These are phyloP conservation scores for Globisporangium cylindrosporum DNA, from an alignment of 352 stramenopile species.

Conservation along the genomic window DNA sequence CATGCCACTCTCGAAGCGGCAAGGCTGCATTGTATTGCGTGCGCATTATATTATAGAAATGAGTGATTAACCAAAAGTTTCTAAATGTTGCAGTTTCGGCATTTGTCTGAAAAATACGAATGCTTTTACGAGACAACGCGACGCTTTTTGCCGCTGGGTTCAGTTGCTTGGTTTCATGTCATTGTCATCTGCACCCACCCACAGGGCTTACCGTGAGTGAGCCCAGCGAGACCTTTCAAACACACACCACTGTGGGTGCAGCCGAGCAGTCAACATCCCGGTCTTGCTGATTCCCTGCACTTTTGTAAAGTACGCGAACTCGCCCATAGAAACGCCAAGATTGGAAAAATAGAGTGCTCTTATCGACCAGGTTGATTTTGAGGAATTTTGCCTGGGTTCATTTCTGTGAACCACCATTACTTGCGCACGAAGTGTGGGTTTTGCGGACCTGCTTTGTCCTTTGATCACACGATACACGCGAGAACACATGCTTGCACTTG, in stretches of 20 bases:
- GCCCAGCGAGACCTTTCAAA: not conserved
- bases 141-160: not conserved
- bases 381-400: not conserved
- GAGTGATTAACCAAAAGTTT: not conserved
- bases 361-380: not conserved
- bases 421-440: not conserved
- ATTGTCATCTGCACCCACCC: not conserved
- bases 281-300: not conserved
- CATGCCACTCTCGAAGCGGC: not conserved
- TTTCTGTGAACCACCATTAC: not conserved
- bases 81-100: not conserved
- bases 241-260: not conserved
- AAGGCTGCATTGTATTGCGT: not conserved
- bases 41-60: too few species aligned
- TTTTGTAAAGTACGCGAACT: not conserved
- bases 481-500: not conserved
- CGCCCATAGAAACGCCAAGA: not conserved
- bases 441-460: not conserved
- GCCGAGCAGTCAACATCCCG: not conserved
- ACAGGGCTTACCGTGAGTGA: not conserved
- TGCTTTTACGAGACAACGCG: not conserved
- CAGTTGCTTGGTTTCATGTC: not conserved
- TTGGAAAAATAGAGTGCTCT: not conserved
- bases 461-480: not conserved
- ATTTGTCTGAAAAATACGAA: not conserved